Evolutionary conservation across 2,329 filamentous ascomycete genomes (phyloP).

Genomic region (Aspergillus pseudoglaucus): DNA sequence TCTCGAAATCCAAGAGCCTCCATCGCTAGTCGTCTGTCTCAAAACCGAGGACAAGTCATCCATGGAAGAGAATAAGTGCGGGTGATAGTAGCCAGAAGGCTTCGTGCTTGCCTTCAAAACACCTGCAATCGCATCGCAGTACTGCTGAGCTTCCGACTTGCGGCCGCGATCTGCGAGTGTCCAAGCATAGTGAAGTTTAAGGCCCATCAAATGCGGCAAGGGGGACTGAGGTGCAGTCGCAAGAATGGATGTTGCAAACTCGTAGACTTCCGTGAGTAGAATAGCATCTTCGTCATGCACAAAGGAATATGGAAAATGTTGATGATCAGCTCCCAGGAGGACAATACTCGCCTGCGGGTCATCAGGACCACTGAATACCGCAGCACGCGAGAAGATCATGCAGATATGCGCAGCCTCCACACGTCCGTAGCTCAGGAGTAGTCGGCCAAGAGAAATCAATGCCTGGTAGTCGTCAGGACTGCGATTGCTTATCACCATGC

Average conservation of each 20-base stretch:
- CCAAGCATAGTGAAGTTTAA: conserved; percentile 85
- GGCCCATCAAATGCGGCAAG: conserved; percentile 77
- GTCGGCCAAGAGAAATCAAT: conserved; percentile 69
- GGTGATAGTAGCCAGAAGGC: conserved; percentile 79
- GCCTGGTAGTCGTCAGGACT: conserved; percentile 72
- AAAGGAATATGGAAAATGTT: conserved; percentile 62
- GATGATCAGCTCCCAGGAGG: conserved; percentile 78
- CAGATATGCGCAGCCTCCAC: conserved; percentile 91
- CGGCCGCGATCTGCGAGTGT: conserved; percentile 77
- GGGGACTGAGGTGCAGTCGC: conserved; percentile 50
- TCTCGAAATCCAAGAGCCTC: conserved; percentile 83
- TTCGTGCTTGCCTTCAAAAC: conserved; percentile 75
- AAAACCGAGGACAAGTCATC: conserved; percentile 80
- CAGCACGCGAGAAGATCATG: conserved; percentile 74
- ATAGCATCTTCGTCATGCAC: conserved; percentile 76
- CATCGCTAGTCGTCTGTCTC: conserved; percentile 77
- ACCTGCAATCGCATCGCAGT: conserved; percentile 75
- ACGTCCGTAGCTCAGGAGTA: conserved; percentile 78
- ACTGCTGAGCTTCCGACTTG: conserved; percentile 75
- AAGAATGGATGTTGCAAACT: conserved; percentile 75
- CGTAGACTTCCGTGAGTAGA: conserved; percentile 93
- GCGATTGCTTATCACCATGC: conserved; percentile 80
- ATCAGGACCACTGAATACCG: conserved; percentile 74
- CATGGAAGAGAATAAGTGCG: conserved; percentile 63
- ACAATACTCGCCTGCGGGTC: conserved; percentile 73